phyloP scores from a whole-genome alignment of 768 basidiomycete genomes.

The Cyclocybe cylindracea region DNA sequence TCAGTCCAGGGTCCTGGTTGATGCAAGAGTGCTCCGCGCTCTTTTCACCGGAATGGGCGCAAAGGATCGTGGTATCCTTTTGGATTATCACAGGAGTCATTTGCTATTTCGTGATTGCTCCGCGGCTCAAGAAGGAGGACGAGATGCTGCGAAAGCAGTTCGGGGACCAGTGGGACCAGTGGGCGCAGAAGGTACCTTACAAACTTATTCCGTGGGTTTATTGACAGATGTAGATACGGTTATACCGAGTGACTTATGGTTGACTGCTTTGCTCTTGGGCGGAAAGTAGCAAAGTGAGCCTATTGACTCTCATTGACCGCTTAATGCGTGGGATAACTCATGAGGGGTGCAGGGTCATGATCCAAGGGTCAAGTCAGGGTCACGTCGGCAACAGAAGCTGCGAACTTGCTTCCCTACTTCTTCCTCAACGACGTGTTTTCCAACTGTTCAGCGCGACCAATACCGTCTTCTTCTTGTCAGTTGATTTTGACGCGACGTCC shows the following conservation, averaged over 20 bases:
- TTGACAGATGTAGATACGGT: conserved; percentile 5
- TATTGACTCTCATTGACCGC: too few relatives aligned
- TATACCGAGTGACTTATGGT: background rate
- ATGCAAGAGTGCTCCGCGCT: conserved; percentile 15
- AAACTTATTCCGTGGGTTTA: conserved; percentile 32
- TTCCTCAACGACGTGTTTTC: too few relatives aligned
- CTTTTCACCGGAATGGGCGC: conserved; percentile 8
- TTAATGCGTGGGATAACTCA: too few relatives aligned
- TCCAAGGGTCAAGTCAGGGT: too few relatives aligned
- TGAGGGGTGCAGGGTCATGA: too few relatives aligned
- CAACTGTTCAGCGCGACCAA: too few relatives aligned
- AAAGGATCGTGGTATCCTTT: conserved; percentile 10
- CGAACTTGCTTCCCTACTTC: too few relatives aligned
- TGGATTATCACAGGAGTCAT: conserved; percentile 10
- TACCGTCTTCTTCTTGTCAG: too few relatives aligned
- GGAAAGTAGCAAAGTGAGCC: too few relatives aligned
- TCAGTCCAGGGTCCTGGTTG: conserved; percentile 11
- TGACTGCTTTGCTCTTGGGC: background rate
- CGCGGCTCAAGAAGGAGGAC: conserved; percentile 32
- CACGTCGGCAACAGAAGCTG: too few relatives aligned
- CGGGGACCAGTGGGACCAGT: conserved; percentile 32
- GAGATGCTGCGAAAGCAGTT: conserved; percentile 27
- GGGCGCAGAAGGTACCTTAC: conserved; percentile 26
- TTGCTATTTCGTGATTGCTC: conserved; percentile 4
- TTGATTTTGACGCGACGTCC: too few relatives aligned